Percentiles rank a stretch among this genome's conserved stretches.
These are phyloP conservation scores for Acanthamoeba lugdunensis DNA, from an alignment of 208 protist genomes.

Conservation along the genomic window DNA sequence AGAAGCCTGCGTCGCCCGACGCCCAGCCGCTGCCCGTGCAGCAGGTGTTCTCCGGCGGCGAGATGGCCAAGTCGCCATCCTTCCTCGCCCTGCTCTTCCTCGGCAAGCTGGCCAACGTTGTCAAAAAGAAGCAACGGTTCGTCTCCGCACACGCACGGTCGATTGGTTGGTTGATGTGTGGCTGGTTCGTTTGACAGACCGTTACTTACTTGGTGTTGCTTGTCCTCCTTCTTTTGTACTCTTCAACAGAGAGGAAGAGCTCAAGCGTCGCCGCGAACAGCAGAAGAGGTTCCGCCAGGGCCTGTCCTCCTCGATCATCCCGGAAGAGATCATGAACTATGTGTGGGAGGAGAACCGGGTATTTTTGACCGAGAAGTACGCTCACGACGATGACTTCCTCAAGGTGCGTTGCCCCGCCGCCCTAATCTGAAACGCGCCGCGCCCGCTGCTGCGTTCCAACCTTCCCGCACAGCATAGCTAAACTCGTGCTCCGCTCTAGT, in stretches of 20 bases:
- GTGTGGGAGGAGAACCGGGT: conserved; percentile 67
- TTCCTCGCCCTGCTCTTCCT: conserved; percentile 72
- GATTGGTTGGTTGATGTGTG: too few species aligned
- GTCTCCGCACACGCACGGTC: neutral
- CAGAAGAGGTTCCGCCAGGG: neutral
- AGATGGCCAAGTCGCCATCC: conserved; percentile 62
- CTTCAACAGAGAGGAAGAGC: conserved; percentile 49
- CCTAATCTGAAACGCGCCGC: neutral
- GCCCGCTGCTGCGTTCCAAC: too few species aligned
- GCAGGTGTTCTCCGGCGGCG: conserved; percentile 43
- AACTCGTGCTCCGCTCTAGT: neutral
- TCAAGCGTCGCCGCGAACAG: conserved; percentile 29
- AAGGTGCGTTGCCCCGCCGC: neutral
- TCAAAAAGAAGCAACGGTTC: conserved; percentile 34
- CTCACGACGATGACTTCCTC: conserved; percentile 66
- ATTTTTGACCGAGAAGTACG: conserved; percentile 70
- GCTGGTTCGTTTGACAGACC: neutral
- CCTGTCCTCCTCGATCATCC: conserved; percentile 11
- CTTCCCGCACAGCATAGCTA: neutral
- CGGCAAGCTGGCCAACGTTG: conserved; percentile 19
- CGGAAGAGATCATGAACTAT: conserved; percentile 47
- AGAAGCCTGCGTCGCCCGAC: conserved; percentile 8
- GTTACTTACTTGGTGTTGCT: too few species aligned
- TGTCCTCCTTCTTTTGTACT: neutral
- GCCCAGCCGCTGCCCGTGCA: neutral